Percentiles rank a stretch among this genome's conserved stretches.
These are phyloP conservation scores for Citrullus mucosospermus DNA, from an alignment of 306 rosid genomes.

Conservation along the genomic window DNA sequence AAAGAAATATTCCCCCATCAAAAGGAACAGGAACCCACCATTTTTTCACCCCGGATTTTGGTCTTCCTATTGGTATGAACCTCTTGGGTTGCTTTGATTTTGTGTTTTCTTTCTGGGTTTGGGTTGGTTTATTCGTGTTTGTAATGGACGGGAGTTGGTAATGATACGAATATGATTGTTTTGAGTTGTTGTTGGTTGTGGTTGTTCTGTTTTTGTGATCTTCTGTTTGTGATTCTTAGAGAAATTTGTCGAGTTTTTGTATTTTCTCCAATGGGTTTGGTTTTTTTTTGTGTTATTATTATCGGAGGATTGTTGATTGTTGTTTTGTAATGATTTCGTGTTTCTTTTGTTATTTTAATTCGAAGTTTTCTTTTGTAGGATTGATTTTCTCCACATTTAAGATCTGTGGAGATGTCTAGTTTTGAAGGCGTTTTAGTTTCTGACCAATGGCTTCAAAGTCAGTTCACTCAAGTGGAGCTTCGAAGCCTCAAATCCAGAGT, in stretches of 20 bases:
- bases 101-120: conserved; percentile 12
- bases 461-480: conserved; percentile 93
- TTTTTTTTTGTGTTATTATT: neutral
- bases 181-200: neutral
- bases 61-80: conserved; percentile 7
- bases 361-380: neutral
- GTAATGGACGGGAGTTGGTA: neutral
- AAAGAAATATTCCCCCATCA: conserved; percentile 1
- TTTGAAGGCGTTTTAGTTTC: conserved; percentile 72
- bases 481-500: conserved; percentile 75
- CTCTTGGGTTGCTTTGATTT: conserved; percentile 18
- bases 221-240: neutral
- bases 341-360: neutral
- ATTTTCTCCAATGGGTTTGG: neutral
- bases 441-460: conserved; percentile 88
- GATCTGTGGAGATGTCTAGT: conserved; percentile 47
- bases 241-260: neutral
- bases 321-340: neutral
- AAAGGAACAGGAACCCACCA: neutral
- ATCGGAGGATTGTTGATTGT: neutral
- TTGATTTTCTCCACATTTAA: conserved; percentile 3
- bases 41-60: conserved; percentile 2
- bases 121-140: conserved; percentile 1
- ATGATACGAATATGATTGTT: neutral
- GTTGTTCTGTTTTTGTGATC: neutral